Conservation (phyloP, 345 rosid species). For the Populus ilicifolia region DNA sequence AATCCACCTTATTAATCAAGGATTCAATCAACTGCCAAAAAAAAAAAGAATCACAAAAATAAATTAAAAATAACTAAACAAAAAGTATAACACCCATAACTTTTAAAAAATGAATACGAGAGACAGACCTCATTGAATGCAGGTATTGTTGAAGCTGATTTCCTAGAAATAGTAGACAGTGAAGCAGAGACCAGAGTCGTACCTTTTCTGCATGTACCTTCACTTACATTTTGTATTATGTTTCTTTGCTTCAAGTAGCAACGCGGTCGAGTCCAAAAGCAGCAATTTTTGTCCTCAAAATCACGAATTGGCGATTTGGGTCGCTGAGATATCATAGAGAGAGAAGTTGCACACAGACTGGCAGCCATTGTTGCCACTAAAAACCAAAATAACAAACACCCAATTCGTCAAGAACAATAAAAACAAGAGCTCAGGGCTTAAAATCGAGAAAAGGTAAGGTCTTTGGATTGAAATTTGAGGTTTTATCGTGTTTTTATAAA, state of each 20-base stretch:
- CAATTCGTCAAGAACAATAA: neutral
- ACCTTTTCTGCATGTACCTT: neutral
- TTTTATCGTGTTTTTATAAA: neutral
- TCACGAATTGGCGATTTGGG: neutral
- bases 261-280: neutral
- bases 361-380: neutral
- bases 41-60: neutral
- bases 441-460: neutral
- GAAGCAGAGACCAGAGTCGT: slow-evolving; percentile 14
- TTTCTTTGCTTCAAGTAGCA: neutral
- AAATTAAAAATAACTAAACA: neutral
- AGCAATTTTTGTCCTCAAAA: neutral
- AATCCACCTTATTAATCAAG: slow-evolving; percentile 59
- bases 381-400: neutral
- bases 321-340: neutral
- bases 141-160: slow-evolving; percentile 22
- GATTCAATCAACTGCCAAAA: slow-evolving; percentile 53
- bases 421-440: no score
- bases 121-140: slow-evolving; percentile 47
- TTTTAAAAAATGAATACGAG: neutral
- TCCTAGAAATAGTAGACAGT: slow-evolving; percentile 30
- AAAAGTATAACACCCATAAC: neutral
- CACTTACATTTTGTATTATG: neutral
- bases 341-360: neutral
- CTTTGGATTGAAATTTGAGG: neutral